Evolutionary conservation across 176 grass and related monocot genomes (phyloP).

Genomic region (Oryza brachyantha): DNA sequence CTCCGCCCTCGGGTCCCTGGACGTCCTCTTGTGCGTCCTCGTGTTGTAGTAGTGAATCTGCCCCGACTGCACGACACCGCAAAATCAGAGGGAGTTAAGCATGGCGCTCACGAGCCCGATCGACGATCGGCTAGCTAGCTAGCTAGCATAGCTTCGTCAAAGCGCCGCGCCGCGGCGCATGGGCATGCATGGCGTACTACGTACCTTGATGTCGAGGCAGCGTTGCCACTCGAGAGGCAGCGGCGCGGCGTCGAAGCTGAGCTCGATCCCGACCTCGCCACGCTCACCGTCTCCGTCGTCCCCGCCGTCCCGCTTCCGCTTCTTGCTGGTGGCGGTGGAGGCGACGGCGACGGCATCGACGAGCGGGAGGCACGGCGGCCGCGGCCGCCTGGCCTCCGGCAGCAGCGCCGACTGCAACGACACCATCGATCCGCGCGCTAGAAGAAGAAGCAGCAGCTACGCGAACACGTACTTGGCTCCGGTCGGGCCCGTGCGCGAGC

Average conservation of each 20-base stretch:
- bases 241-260: conserved; percentile 66
- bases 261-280: conserved; percentile 55
- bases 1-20: conserved; percentile 53
- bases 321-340: conserved; percentile 49
- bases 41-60: conserved; percentile 93
- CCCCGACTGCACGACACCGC: conserved; percentile 48
- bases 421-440: too few relatives aligned
- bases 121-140: not conserved
- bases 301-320: conserved; percentile 51
- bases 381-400: conserved; percentile 54
- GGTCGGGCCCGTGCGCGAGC: not conserved
- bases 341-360: conserved; percentile 20
- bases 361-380: conserved; percentile 41
- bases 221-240: conserved; percentile 88
- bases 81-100: not conserved
- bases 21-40: conserved; percentile 77
- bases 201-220: conserved; percentile 91
- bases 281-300: not conserved
- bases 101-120: not conserved
- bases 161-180: not conserved
- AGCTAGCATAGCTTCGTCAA: too few relatives aligned
- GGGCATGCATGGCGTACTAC: too few relatives aligned
- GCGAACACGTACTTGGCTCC: conserved; percentile 34
- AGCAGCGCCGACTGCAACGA: conserved; percentile 68
- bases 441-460: too few relatives aligned